phyloP scores from a whole-genome alignment of 2,329 filamentous ascomycete genomes.

The Paraphaeosphaeria minitans region DNA sequence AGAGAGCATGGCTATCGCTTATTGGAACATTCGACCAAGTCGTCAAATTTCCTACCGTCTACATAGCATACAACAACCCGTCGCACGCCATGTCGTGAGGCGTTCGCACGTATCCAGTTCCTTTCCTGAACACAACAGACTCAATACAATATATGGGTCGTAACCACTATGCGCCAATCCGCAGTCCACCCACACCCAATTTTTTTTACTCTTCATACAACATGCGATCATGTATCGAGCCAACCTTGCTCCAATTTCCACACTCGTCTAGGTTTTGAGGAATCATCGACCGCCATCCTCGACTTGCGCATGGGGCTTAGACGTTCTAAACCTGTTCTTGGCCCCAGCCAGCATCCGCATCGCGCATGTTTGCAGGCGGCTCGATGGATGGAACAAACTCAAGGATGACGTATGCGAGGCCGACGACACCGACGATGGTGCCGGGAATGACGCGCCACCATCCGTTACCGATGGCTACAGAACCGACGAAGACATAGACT shows the following conservation, averaged over 20 bases:
- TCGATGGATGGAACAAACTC: conserved; percentile 59
- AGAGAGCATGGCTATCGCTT: neutral
- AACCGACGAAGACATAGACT: conserved; percentile 98
- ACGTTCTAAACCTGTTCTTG: conserved; percentile 56
- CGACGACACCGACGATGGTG: conserved; percentile 75
- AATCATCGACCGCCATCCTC: conserved; percentile 38
- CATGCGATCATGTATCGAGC: conserved; percentile 21
- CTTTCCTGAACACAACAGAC: neutral
- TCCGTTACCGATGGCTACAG: conserved; percentile 73
- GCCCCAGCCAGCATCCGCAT: conserved; percentile 59
- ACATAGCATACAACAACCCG: conserved; percentile 8
- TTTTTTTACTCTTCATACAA: conserved; percentile 10
- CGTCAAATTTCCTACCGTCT: neutral
- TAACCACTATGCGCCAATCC: conserved; percentile 12
- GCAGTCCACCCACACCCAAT: conserved; percentile 4
- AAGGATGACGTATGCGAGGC: conserved; percentile 70
- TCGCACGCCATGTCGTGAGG: neutral
- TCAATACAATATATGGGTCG: neutral
- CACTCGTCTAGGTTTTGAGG: conserved; percentile 16
- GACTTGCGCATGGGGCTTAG: conserved; percentile 8
- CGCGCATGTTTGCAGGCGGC: conserved; percentile 60
- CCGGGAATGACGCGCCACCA: conserved; percentile 77
- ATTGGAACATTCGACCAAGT: neutral
- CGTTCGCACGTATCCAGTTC: neutral
- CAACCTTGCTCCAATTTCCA: neutral